Base-by-base conservation (phyloP, 306 rosid genomes). In the Leucaena leucocephala region DNA sequence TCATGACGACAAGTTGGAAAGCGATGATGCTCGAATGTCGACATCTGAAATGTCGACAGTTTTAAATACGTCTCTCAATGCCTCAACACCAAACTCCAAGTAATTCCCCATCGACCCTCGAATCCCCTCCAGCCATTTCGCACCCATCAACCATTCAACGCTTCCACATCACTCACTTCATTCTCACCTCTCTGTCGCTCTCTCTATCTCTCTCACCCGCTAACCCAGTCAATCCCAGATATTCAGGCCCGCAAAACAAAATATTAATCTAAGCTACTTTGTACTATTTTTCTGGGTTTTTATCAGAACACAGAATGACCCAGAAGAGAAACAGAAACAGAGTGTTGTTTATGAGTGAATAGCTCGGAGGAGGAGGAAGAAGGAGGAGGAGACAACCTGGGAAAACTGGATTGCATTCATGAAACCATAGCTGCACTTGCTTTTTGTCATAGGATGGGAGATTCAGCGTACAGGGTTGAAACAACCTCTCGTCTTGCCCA, bases 371-470 rank as follows among this genome's bases (percentile, higher is more conserved):
- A 68, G 16, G 66, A 59, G 33, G 81, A 65, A 27, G 66, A 11
- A 63, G 68, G 15, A 13, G 81, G 57, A 12, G 71, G 54, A 72
- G 77, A 52, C 27, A 86, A 95, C 85, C 98, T 95, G 99, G 99
- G 97, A 89, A 95, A 91, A 90, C 89, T 92, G 74, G 94, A 92
- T 70, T 95, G 99, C 85, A 90, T 95, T 93, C 87, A 95, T 93
- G 98, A 93, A 83, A 89, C 93, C 85, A 81, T 94, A 15, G 68
- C 83, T 78, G 92, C 94, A 17, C 87, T 95, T 57, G 90, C 94
- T 67, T 89, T 95, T 57, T 82, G 90, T 36, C 54, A 77, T 68
- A 95, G 96, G 88, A 95, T 95, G 99, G 91, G 82, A 71, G 99
- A 95, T 77, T 89, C 94, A 44, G 93, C 97, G 22, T 91, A 91